Evolutionary conservation across 805 yeast species (phyloP).

Genomic region (Tanozyma kutaoensis): DNA sequence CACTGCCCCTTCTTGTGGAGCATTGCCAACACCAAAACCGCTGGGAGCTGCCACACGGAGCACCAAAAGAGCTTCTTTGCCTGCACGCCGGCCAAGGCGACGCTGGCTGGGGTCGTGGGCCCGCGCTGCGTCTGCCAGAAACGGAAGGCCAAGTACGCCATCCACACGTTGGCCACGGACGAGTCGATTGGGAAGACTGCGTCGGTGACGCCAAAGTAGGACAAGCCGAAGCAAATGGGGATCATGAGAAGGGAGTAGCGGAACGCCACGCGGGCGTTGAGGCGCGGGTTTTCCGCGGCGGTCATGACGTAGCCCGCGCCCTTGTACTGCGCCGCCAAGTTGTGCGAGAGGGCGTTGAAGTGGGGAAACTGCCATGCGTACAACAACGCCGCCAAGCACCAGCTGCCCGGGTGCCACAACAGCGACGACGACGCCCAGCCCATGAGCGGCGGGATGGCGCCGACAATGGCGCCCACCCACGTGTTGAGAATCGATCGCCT

Average conservation of each 20-base stretch:
- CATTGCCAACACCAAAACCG: slow-evolving; percentile 81
- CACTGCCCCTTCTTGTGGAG: slow-evolving; percentile 90
- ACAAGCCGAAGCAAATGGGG: slow-evolving; percentile 77
- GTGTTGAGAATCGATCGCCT: slow-evolving; percentile 78
- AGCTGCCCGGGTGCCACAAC: slow-evolving; percentile 77
- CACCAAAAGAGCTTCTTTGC: slow-evolving; percentile 90
- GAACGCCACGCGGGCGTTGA: slow-evolving; percentile 88
- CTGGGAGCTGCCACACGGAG: slow-evolving; percentile 89
- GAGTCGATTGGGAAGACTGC: slow-evolving; percentile 73
- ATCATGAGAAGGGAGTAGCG: slow-evolving; percentile 88
- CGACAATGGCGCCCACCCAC: slow-evolving; percentile 99
- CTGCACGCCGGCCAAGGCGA: background rate
- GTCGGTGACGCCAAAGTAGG: slow-evolving; percentile 74
- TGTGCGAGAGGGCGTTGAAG: slow-evolving; percentile 84
- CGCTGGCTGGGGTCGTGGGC: background rate
- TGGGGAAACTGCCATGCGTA: slow-evolving; percentile 99
- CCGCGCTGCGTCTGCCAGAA: slow-evolving; percentile 76
- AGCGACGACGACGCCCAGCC: slow-evolving; percentile 92
- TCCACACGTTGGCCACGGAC: slow-evolving; percentile 73
- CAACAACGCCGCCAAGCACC: slow-evolving; percentile 81
- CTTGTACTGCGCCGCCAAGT: slow-evolving; percentile 76
- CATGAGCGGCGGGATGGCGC: slow-evolving; percentile 97
- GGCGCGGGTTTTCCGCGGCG: slow-evolving; percentile 79
- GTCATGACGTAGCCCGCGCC: slow-evolving; percentile 97
- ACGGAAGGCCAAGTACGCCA: slow-evolving; percentile 61